A percentile compares a stretch with the other conserved stretches of the same genome.
Conservation (phyloP, 495 filamentous ascomycete species). For the Cladorrhinum samala region DNA sequence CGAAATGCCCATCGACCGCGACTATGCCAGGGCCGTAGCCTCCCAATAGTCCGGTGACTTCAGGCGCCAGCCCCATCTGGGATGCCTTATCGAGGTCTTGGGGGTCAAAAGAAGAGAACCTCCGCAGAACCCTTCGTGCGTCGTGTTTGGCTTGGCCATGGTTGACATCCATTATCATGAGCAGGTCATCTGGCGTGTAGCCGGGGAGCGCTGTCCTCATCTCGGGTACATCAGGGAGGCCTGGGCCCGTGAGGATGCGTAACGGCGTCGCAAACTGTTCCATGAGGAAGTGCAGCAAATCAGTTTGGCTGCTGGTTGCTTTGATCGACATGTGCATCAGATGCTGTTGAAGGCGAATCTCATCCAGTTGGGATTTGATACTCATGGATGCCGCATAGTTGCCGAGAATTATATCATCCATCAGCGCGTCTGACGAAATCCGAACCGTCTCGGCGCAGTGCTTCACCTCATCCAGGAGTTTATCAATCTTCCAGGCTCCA, state of each 20-base stretch:
- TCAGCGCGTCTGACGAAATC: conserved; percentile 2
- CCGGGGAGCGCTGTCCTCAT: conserved; percentile 7
- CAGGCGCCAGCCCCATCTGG: conserved; percentile 5
- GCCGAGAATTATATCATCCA: conserved; percentile 7
- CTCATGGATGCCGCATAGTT: conserved; percentile 1
- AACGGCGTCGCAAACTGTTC: conserved; percentile 3
- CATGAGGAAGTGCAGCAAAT: conserved; percentile 13
- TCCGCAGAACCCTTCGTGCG: conserved; percentile 3
- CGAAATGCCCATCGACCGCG: conserved; percentile 10
- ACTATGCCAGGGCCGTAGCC: conserved; percentile 2
- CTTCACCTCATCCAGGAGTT: conserved; percentile 6
- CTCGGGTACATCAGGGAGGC: conserved; percentile 7
- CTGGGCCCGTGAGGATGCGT: background rate
- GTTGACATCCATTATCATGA: conserved; percentile 12
- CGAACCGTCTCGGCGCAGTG: conserved; percentile 1
- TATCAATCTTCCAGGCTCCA: conserved; percentile 9
- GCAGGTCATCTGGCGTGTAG: conserved; percentile 8
- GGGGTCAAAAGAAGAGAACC: background rate
- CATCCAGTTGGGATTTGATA: conserved; percentile 5
- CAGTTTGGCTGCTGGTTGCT: conserved; percentile 5
- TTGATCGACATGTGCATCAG: conserved; percentile 11
- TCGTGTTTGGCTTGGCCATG: conserved; percentile 8
- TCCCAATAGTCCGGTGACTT: conserved; percentile 3
- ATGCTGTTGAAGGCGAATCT: background rate
- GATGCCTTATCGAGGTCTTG: conserved; percentile 2